Evolutionary conservation across 2,329 filamentous ascomycete species (phyloP).

Genomic region (Colletotrichum tofieldiae): DNA sequence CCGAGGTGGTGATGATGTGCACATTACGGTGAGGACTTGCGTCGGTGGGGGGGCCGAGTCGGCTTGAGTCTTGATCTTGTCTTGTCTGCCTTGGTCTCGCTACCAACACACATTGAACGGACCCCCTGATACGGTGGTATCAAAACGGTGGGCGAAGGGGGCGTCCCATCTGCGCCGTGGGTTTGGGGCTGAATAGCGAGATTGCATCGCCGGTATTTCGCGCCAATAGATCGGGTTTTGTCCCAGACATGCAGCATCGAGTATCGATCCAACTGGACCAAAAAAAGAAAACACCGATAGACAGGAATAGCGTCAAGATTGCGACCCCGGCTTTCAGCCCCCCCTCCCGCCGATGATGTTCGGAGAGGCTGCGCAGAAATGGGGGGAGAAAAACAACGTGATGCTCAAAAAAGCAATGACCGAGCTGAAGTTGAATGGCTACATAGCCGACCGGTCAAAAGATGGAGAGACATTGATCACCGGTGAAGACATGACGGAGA

Average conservation of each 20-base stretch:
- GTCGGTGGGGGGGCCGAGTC: neutral
- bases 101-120: neutral
- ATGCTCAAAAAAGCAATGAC: neutral
- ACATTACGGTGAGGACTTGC: slow-evolving; percentile 30
- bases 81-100: neutral
- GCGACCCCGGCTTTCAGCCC: neutral
- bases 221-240: slow-evolving; percentile 5
- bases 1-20: slow-evolving; percentile 25
- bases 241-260: neutral
- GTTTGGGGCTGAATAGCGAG: slow-evolving; percentile 1
- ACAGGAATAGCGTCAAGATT: neutral
- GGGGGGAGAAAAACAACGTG: neutral
- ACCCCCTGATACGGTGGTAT: neutral
- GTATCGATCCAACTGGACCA: slow-evolving; percentile 3
- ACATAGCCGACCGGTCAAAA: neutral
- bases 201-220: neutral
- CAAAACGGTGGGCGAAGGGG: neutral
- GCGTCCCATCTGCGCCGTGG: neutral
- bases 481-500: neutral
- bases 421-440: neutral
- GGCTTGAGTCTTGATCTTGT: neutral
- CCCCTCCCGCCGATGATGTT: neutral
- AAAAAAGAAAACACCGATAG: neutral
- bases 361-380: neutral
- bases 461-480: neutral